A percentile compares a stretch with the other conserved stretches of the same genome.
Evolutionary conservation across 177 flowering plant species (phyloP).

Genomic region (Telopea speciosissima): DNA sequence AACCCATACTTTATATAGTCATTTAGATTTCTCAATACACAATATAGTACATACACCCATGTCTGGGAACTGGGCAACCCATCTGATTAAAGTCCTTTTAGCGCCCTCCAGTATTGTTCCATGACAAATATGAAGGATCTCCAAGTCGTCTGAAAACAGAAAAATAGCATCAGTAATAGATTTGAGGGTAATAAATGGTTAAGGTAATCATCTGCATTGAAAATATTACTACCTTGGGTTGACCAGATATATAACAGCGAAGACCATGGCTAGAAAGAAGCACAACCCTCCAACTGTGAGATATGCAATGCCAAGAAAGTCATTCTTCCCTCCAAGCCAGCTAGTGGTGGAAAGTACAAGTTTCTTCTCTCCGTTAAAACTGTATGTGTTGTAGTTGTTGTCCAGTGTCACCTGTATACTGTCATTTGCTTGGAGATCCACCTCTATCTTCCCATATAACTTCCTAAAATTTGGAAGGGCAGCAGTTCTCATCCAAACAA

Average conservation of each 20-base stretch:
- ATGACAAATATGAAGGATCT: slow-evolving; percentile 72
- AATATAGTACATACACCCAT: slow-evolving; percentile 16
- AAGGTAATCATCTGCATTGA: neutral
- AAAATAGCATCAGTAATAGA: neutral
- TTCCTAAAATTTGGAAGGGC: slow-evolving; percentile 97
- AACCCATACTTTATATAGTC: slow-evolving; percentile 1
- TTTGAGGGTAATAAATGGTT: slow-evolving; percentile 1
- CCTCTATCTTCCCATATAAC: slow-evolving; percentile 88
- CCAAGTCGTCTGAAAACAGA: slow-evolving; percentile 59
- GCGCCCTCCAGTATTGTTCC: slow-evolving; percentile 72
- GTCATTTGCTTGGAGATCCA: slow-evolving; percentile 55
- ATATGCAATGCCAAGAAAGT: slow-evolving; percentile 93
- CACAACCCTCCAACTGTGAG: slow-evolving; percentile 85
- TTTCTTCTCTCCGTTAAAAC: slow-evolving; percentile 86
- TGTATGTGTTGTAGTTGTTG: slow-evolving; percentile 88
- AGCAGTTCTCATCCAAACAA: slow-evolving; percentile 99
- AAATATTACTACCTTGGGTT: slow-evolving; percentile 74
- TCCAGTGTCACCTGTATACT: slow-evolving; percentile 39
- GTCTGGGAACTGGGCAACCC: neutral
- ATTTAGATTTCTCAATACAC: slow-evolving; percentile 12
- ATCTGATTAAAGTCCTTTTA: slow-evolving; percentile 10
- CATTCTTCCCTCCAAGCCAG: slow-evolving; percentile 98
- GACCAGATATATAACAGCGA: slow-evolving; percentile 63
- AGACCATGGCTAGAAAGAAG: slow-evolving; percentile 73
- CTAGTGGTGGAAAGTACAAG: slow-evolving; percentile 94